These are phyloP conservation scores for Coemansia sp. DNA, from an alignment of 192 early-diverging fungal species.

Conservation along the genomic window DNA sequence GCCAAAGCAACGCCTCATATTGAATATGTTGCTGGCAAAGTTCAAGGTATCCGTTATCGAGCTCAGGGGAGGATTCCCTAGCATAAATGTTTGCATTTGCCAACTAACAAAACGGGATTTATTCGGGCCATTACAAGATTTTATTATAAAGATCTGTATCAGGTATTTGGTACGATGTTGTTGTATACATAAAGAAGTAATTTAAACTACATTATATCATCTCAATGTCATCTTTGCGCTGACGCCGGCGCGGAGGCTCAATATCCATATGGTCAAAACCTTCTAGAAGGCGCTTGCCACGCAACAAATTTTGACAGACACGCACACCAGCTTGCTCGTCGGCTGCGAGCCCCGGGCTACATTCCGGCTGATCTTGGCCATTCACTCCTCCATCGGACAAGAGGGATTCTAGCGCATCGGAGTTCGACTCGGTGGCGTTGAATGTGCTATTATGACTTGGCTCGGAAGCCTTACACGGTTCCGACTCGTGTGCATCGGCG, in stretches of 20 bases:
- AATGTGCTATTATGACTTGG: not conserved
- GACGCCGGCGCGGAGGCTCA: slow-evolving; percentile 41
- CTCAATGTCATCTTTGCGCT: slow-evolving; percentile 39
- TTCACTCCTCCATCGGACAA: not conserved
- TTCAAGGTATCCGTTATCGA: too few relatives aligned
- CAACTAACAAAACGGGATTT: too few relatives aligned
- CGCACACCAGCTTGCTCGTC: too few relatives aligned
- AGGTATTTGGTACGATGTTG: not conserved
- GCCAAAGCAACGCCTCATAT: too few relatives aligned
- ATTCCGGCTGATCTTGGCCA: not conserved
- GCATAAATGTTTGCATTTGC: too few relatives aligned
- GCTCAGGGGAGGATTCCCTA: too few relatives aligned
- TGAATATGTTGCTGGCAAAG: too few relatives aligned
- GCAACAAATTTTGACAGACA: too few relatives aligned
- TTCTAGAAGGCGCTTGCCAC: slow-evolving; percentile 27
- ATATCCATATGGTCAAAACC: slow-evolving; percentile 36
- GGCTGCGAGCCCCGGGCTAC: too few relatives aligned
- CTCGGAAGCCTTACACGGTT: not conserved
- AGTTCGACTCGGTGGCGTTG: not conserved
- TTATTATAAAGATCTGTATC: not conserved
- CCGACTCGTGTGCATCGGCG: not conserved
- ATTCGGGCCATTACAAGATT: too few relatives aligned
- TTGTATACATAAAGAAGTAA: not conserved
- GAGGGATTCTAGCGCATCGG: not conserved
- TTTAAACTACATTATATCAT: slow-evolving; percentile 9